Base-by-base conservation (phyloP, 208 protist genomes). In the Acanthamoeba lenticulata region DNA sequence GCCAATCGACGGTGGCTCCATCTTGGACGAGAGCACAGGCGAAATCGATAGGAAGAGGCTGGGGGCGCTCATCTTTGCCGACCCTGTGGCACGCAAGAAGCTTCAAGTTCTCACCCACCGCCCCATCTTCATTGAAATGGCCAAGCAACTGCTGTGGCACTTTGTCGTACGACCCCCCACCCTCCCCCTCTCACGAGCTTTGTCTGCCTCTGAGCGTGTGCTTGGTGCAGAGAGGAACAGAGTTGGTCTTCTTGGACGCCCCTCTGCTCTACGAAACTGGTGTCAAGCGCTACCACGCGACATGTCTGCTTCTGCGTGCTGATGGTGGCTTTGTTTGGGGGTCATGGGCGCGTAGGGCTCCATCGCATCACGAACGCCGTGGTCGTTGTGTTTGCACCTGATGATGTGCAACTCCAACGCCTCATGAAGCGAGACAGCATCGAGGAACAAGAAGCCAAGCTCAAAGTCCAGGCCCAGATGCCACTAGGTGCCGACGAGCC, bases 231-330 rank as follows among this genome's bases (percentile, higher is more conserved):
- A 90, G 40, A 62, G 81, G 81, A 6, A 44, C 29, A 40, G 81
- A 90, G 7, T 27, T 65, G 29, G 81, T 90, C 45, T 62, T 90
- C 40, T 24, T 90, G 44, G 81, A 90, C 34, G 44, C 81, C 19
- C 81, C 81, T 17, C 52, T 90, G n/a, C 81, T 90, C 81, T 90
- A 47, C 49, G 81, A 90, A 34, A 62, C 81, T 15, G 81, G 81
- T 67, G n/a, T n/a, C n/a, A n/a, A 34, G 7, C 3, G 11, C 47
- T 7, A 5, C 47, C 47, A 7, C 47, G 21, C 47, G 15, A 19
- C 47, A 55, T 19, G 21, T 60, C 52, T 9, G 45, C 15, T 5
- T 52, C 45, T n/a, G n/a, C 0, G 13, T 24, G 19, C 13, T 3
- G 13, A 19, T 67, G n/a, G 0, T 29, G n/a, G n/a, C n/a, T n/a